Percentiles rank a stretch among this genome's conserved stretches.
Evolutionary conservation across 2,329 filamentous ascomycete species (phyloP).

Genomic region (Talaromyces rugulosus): DNA sequence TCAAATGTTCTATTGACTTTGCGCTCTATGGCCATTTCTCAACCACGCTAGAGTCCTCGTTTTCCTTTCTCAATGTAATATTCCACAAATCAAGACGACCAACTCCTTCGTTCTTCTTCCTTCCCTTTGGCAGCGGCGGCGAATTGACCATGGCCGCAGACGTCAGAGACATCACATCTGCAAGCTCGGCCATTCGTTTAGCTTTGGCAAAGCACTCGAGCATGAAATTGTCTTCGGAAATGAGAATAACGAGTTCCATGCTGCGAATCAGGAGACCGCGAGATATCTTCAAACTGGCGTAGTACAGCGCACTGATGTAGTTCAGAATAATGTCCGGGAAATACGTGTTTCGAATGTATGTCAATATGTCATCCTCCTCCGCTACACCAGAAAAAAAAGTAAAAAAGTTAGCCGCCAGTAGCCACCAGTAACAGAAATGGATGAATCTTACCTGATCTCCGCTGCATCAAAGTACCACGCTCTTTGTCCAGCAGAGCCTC

Average conservation of each 20-base stretch:
- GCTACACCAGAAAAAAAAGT: conserved; percentile 28
- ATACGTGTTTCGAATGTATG: conserved; percentile 67
- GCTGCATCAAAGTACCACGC: neutral
- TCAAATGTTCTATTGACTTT: neutral
- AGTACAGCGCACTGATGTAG: conserved; percentile 76
- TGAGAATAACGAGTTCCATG: conserved; percentile 81
- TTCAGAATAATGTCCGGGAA: conserved; percentile 81
- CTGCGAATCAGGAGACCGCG: conserved; percentile 75
- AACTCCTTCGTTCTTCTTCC: conserved; percentile 32
- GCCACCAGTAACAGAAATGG: neutral
- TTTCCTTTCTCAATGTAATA: conserved; percentile 27
- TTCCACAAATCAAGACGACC: conserved; percentile 38
- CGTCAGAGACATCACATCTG: conserved; percentile 70
- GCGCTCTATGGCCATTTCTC: neutral
- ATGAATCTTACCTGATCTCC: neutral
- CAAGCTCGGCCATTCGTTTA: conserved; percentile 68
- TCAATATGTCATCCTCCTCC: conserved; percentile 58
- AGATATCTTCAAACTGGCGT: conserved; percentile 68
- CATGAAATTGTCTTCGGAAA: conserved; percentile 65
- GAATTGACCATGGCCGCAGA: conserved; percentile 64
- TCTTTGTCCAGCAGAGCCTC: conserved; percentile 47
- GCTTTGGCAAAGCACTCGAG: conserved; percentile 61
- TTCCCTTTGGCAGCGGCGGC: conserved; percentile 37
- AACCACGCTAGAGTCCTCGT: conserved; percentile 1
- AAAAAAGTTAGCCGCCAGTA: neutral